phyloP scores from a whole-genome alignment of 2,329 filamentous ascomycete genomes.

The Neofusicoccum laricinum region DNA sequence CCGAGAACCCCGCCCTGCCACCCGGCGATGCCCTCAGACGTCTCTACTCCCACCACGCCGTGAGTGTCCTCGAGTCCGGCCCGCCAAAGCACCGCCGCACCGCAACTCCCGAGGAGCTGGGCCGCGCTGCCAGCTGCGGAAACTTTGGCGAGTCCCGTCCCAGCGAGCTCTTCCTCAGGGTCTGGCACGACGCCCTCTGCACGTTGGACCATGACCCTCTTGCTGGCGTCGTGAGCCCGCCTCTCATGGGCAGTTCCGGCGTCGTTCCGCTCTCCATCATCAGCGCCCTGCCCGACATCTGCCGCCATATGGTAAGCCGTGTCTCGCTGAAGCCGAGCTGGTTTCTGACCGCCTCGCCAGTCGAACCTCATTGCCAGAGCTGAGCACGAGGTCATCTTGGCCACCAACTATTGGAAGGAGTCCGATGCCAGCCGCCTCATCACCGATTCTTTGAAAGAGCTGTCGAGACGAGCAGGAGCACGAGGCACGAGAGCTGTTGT shows the following conservation, averaged over 20 bases:
- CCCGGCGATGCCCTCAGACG: conserved; percentile 55
- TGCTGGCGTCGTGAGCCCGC: conserved; percentile 56
- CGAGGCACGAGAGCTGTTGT: conserved; percentile 60
- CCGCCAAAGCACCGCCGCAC: conserved; percentile 19
- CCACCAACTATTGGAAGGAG: conserved; percentile 73
- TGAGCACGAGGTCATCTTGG: conserved; percentile 68
- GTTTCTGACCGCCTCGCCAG: conserved; percentile 17
- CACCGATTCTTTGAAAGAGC: conserved; percentile 65
- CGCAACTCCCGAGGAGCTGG: conserved; percentile 43
- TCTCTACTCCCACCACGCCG: conserved; percentile 48
- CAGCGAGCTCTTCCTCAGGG: conserved; percentile 65
- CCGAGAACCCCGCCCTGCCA: conserved; percentile 47
- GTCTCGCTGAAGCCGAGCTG: neutral
- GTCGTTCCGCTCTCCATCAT: conserved; percentile 68
- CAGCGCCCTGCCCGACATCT: conserved; percentile 66
- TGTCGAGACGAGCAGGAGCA: conserved; percentile 62
- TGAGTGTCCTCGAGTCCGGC: conserved; percentile 26
- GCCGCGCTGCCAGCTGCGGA: conserved; percentile 59
- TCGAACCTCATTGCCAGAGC: conserved; percentile 73
- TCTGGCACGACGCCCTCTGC: conserved; percentile 64
- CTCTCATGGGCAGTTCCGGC: conserved; percentile 60
- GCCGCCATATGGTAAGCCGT: conserved; percentile 57
- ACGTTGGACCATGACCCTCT: conserved; percentile 53
- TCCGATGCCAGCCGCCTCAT: conserved; percentile 66
- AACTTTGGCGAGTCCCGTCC: conserved; percentile 64